phyloP scores from a whole-genome alignment of 2,329 filamentous ascomycete genomes.

The Lecanicillium sp. region DNA sequence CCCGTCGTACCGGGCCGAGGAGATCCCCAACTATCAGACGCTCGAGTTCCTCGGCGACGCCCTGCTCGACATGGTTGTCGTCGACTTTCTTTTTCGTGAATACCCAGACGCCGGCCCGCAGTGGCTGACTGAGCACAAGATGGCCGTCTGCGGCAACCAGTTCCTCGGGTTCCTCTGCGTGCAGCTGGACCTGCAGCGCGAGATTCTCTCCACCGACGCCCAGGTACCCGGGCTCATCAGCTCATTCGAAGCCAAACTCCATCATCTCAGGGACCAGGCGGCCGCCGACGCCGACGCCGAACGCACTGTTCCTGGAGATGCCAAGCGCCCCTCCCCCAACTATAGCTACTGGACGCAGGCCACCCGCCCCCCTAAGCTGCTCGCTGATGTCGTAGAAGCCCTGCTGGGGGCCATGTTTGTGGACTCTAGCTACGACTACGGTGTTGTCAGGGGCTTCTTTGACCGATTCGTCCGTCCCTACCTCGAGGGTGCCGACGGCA shows the following conservation, averaged over 20 bases:
- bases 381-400: slow-evolving; percentile 84
- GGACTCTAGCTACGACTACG: slow-evolving; percentile 75
- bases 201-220: slow-evolving; percentile 54
- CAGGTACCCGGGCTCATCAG: slow-evolving; percentile 37
- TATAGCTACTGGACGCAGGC: slow-evolving; percentile 64
- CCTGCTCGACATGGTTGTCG: slow-evolving; percentile 76
- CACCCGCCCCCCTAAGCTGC: slow-evolving; percentile 61
- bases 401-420: slow-evolving; percentile 89
- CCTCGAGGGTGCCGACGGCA: slow-evolving; percentile 64
- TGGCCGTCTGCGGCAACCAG: slow-evolving; percentile 97
- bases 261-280: slow-evolving; percentile 40
- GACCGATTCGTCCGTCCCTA: slow-evolving; percentile 64
- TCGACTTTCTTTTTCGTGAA: slow-evolving; percentile 72
- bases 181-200: slow-evolving; percentile 67
- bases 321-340: slow-evolving; percentile 21
- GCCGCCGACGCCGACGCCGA: slow-evolving; percentile 23
- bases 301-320: too few relatives aligned
- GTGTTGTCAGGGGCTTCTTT: slow-evolving; percentile 71
- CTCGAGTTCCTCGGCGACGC: slow-evolving; percentile 91
- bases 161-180: slow-evolving; percentile 82
- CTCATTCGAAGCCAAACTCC: slow-evolving; percentile 53
- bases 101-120: slow-evolving; percentile 81
- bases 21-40: slow-evolving; percentile 80
- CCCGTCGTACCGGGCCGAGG: slow-evolving; percentile 76
- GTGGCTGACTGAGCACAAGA: slow-evolving; percentile 98